Percentiles rank a stretch among this genome's conserved stretches.
These are phyloP conservation scores for Lepidium campestre DNA, from an alignment of 441 rosid genomes.

Conservation along the genomic window DNA sequence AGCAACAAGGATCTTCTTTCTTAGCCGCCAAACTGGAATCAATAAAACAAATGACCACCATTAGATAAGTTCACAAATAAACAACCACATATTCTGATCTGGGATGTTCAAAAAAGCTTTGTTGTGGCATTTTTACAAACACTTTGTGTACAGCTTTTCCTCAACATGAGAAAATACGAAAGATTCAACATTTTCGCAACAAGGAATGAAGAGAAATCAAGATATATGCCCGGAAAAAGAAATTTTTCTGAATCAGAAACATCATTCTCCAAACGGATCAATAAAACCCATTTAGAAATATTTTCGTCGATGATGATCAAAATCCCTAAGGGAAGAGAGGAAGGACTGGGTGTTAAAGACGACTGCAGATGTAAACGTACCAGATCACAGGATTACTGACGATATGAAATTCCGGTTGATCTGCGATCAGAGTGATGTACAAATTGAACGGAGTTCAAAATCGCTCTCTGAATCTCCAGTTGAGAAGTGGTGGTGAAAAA, in stretches of 20 bases:
- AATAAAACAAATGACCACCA: not conserved
- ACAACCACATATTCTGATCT: not conserved
- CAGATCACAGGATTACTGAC: not conserved
- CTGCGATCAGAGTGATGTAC: no score
- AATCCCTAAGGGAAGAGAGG: not conserved
- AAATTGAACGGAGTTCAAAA: no score
- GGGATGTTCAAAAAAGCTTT: not conserved
- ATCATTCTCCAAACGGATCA: not conserved
- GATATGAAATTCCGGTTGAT: no score
- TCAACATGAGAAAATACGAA: not conserved
- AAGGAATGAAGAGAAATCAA: not conserved
- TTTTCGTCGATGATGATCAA: not conserved
- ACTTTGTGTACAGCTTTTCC: conserved; percentile 16
- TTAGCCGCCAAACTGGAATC: not conserved
- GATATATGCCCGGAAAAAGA: not conserved
- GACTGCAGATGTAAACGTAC: conserved; percentile 11
- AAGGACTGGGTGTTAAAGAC: not conserved
- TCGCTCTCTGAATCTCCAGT: no score
- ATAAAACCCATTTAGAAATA: not conserved
- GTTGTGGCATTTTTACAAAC: conserved; percentile 16
- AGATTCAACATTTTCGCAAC: not conserved
- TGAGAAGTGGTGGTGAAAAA: no score
- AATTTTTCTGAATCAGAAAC: not conserved
- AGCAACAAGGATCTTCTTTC: conserved; percentile 20
- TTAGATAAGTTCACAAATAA: not conserved